phyloP scores from a whole-genome alignment of 2,329 filamentous ascomycete species.

The Lachnellula occidentalis region DNA sequence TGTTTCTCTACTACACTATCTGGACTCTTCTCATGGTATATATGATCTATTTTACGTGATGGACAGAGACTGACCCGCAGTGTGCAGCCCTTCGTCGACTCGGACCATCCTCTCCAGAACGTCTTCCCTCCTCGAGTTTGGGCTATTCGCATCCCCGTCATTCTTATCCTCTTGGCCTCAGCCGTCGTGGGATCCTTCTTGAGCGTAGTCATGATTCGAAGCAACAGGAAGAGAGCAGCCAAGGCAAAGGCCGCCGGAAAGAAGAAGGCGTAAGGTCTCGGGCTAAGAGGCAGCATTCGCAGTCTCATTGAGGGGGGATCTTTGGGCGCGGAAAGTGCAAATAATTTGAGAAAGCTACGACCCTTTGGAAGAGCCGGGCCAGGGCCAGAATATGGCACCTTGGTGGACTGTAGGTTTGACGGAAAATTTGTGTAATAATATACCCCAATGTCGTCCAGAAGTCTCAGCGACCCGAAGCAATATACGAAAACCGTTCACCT shows the following conservation, averaged over 20 bases:
- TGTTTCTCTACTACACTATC: slow-evolving; percentile 90
- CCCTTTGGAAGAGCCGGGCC: too few species aligned
- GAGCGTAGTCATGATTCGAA: slow-evolving; percentile 96
- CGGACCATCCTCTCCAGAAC: slow-evolving; percentile 85
- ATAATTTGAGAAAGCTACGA: neutral
- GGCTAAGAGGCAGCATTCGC: neutral
- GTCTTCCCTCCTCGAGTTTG: slow-evolving; percentile 96
- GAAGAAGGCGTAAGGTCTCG: slow-evolving; percentile 68
- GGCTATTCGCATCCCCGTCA: slow-evolving; percentile 97
- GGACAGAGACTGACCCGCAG: slow-evolving; percentile 12
- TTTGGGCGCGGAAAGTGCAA: neutral
- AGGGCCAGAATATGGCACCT: neutral
- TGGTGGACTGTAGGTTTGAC: neutral
- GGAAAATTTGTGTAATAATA: neutral
- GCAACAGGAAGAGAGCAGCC: slow-evolving; percentile 94
- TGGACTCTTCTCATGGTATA: slow-evolving; percentile 96
- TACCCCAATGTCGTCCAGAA: neutral
- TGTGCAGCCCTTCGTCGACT: slow-evolving; percentile 87
- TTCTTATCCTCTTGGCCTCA: slow-evolving; percentile 84
- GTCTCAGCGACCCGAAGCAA: too few species aligned
- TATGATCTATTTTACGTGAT: slow-evolving; percentile 4
- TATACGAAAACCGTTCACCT: too few species aligned
- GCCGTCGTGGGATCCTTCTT: slow-evolving; percentile 96
- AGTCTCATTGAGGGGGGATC: neutral
- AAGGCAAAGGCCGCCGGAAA: slow-evolving; percentile 81